Conservation (phyloP, 2,329 filamentous ascomycete genomes). For the Magnaporthales sp. region DNA sequence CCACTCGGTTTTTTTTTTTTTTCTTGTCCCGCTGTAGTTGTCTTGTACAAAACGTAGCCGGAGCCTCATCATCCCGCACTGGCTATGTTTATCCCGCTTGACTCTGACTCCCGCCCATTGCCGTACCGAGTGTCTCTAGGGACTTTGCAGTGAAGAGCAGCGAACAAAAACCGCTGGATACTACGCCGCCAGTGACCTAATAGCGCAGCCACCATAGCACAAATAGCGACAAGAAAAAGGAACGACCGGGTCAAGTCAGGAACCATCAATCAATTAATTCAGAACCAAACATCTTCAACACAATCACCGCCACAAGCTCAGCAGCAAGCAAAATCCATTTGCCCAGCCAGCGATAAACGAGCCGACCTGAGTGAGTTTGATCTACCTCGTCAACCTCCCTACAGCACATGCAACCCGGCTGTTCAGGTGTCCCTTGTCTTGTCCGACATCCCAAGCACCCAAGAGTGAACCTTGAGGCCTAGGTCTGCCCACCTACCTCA, state of each 20-base stretch:
- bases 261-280: background rate
- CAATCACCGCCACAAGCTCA: background rate
- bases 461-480: background rate
- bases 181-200: background rate
- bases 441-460: background rate
- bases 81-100: background rate
- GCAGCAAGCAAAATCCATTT: background rate
- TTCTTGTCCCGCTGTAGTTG: background rate
- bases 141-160: background rate
- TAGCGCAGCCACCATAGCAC: background rate
- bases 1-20: background rate
- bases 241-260: background rate
- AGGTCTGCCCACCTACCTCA: background rate
- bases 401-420: constrained; percentile 24
- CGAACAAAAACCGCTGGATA: background rate
- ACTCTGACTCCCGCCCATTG: background rate
- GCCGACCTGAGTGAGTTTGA: constrained; percentile 15
- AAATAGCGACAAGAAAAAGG: background rate
- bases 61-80: background rate
- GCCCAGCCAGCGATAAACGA: background rate
- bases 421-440: constrained; percentile 19
- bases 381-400: constrained; percentile 20
- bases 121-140: background rate
- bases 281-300: background rate
- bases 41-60: background rate